Evolutionary conservation across 2,329 filamentous ascomycete species (phyloP).

Genomic region (Pyricularia sp.): DNA sequence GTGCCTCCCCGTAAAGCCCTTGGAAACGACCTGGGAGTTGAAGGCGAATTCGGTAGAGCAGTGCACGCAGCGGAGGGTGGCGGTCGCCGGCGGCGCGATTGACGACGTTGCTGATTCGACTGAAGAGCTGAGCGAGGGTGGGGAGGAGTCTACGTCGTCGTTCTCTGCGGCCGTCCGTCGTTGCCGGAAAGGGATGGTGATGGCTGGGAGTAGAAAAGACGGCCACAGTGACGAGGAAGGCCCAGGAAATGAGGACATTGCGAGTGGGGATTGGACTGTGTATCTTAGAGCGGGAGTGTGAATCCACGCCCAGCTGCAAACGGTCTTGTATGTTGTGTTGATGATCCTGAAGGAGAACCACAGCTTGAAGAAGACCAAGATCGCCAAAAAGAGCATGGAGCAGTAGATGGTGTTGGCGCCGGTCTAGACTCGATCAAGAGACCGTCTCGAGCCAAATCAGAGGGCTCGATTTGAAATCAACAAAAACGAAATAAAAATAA

Average conservation of each 20-base stretch:
- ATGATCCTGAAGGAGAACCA: neutral
- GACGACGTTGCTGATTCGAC: conserved; percentile 9
- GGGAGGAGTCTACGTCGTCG: neutral
- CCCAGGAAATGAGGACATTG: neutral
- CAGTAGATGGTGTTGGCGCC: neutral
- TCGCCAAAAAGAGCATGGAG: neutral
- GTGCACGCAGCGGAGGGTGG: conserved; percentile 47
- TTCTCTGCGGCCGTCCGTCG: neutral
- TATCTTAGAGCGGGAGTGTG: neutral
- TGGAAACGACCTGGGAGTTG: conserved; percentile 51
- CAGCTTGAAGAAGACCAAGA: neutral
- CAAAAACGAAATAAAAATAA: neutral
- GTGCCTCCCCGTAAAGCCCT: conserved; percentile 57
- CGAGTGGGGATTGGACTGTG: neutral
- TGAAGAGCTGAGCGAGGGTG: conserved; percentile 15
- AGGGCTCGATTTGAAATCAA: neutral
- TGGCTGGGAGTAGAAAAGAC: conserved; percentile 14
- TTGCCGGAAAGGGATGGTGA: conserved; percentile 14
- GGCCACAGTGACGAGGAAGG: neutral
- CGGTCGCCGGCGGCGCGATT: conserved; percentile 34
- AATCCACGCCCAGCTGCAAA: conserved; percentile 1
- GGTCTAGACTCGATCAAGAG: neutral
- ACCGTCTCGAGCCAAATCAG: neutral
- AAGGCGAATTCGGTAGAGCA: conserved; percentile 55
- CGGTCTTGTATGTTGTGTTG: neutral